Conservation (phyloP, 306 rosid species). For the Inga leiocalycina region DNA sequence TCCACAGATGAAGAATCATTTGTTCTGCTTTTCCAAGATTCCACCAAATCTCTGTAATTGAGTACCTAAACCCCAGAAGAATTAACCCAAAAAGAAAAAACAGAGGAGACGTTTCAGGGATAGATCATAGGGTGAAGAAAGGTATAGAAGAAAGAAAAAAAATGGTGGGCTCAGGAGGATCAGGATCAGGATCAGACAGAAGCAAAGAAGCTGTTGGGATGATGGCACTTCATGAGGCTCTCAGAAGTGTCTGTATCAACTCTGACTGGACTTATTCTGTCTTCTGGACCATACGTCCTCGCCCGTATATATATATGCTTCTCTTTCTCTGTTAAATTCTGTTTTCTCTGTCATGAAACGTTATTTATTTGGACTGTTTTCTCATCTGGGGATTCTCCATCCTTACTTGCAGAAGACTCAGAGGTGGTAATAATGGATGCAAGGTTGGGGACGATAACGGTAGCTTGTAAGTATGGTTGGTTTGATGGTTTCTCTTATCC, state of each 20-base stretch:
- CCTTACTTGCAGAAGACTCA: constrained; percentile 72
- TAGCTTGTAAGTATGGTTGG: constrained; percentile 55
- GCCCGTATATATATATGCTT: constrained; percentile 67
- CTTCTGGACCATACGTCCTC: constrained; percentile 99
- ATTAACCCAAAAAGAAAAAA: background rate
- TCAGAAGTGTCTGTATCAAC: constrained; percentile 74
- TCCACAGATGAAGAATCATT: constrained; percentile 27
- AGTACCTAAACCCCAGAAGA: background rate
- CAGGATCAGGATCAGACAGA: constrained; percentile 72
- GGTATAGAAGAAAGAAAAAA: constrained; percentile 17
- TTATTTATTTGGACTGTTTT: background rate
- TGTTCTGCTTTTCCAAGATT: constrained; percentile 1
- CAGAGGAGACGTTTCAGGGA: constrained; percentile 38
- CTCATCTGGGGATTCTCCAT: constrained; percentile 42
- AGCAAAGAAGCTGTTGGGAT: constrained; percentile 99
- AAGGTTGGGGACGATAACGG: constrained; percentile 98
- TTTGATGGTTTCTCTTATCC: background rate
- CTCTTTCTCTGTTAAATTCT: constrained; percentile 4
- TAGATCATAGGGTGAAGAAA: background rate
- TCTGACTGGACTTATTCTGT: constrained; percentile 99
- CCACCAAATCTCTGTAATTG: background rate
- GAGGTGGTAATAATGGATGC: constrained; percentile 99
- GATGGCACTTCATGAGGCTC: constrained; percentile 99
- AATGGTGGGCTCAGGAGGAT: constrained; percentile 98
- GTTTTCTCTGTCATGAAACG: background rate